Evolutionary conservation across 108 stramenopile genomes (phyloP).

Genomic region (Fragilaria radians): DNA sequence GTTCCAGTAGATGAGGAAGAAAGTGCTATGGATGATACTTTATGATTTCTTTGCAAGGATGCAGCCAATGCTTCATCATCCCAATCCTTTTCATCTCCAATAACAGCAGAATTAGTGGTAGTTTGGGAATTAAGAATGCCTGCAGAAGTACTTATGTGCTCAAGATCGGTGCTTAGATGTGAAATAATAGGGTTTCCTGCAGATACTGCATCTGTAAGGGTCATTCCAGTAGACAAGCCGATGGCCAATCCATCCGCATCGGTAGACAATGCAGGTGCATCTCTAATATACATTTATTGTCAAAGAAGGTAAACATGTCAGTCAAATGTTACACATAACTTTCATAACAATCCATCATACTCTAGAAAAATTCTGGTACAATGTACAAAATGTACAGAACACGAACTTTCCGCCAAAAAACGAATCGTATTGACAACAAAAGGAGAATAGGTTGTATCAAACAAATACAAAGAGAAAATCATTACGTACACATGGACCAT

Average conservation of each 20-base stretch:
- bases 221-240: background rate
- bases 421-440: no score
- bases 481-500: constrained; percentile 57
- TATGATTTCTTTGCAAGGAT: constrained; percentile 15
- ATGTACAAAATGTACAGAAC: no score
- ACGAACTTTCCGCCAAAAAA: no score
- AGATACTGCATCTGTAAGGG: constrained; percentile 3
- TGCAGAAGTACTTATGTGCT: no score
- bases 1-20: constrained; percentile 34
- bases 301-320: no score
- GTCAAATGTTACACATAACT: no score
- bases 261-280: constrained; percentile 68
- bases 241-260: constrained; percentile 17
- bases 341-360: no score
- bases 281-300: constrained; percentile 19
- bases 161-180: no score
- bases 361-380: no score
- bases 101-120: background rate
- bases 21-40: constrained; percentile 10
- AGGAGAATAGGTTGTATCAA: no score
- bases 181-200: no score
- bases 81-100: constrained; percentile 43
- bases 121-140: constrained; percentile 2
- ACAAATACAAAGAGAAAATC: background rate
- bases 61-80: constrained; percentile 60